Percentiles rank a stretch among this genome's conserved stretches.
phyloP scores from a whole-genome alignment of 768 basidiomycete genomes.

The Suillus occidentalis region DNA sequence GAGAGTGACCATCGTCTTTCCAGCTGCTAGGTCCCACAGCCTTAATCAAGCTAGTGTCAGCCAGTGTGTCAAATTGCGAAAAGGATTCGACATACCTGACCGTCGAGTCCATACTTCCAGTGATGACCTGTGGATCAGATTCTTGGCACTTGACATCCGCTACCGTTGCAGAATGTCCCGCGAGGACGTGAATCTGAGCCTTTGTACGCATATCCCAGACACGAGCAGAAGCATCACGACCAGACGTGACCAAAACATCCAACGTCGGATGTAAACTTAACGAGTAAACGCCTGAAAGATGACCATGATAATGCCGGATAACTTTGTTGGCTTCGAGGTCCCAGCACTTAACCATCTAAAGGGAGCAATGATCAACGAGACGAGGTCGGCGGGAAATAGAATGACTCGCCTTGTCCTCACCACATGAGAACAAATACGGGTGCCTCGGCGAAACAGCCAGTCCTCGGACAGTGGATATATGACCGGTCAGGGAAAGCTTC shows the following conservation, averaged over 20 bases:
- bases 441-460: conserved; percentile 90
- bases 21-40: conserved; percentile 96
- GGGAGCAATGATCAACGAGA: background rate
- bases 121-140: conserved; percentile 96
- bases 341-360: conserved; percentile 99
- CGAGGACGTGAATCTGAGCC: conserved; percentile 88
- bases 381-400: background rate
- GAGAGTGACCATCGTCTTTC: conserved; percentile 92
- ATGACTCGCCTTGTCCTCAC: conserved; percentile 86
- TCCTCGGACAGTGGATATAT: conserved; percentile 95
- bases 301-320: conserved; percentile 97
- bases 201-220: conserved; percentile 99
- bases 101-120: conserved; percentile 98
- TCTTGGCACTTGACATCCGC: conserved; percentile 97
- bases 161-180: conserved; percentile 93
- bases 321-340: conserved; percentile 99
- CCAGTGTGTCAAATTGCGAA: background rate
- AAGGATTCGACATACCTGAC: conserved; percentile 58
- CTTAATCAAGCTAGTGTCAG: conserved; percentile 37
- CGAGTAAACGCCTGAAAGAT: conserved; percentile 96
- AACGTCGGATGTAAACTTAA: conserved; percentile 93
- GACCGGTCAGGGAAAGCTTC: conserved; percentile 94
- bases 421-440: conserved; percentile 96
- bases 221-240: conserved; percentile 93
- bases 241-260: conserved; percentile 92